phyloP scores from a whole-genome alignment of 2,329 filamentous ascomycete genomes.

The Trichoderma cornu-damae region DNA sequence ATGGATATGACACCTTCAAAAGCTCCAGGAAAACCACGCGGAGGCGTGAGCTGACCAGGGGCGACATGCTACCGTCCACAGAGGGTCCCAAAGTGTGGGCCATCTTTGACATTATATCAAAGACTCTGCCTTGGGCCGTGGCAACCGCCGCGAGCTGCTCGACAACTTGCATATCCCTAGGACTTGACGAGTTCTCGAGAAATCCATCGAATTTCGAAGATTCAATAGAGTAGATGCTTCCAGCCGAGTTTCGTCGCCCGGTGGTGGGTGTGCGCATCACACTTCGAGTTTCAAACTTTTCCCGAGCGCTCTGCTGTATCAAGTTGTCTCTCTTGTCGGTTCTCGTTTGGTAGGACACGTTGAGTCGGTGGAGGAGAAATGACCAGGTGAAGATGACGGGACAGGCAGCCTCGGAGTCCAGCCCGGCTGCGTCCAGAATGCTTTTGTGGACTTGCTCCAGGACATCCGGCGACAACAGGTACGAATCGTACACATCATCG shows the following conservation, averaged over 20 bases:
- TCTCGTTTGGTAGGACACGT: conserved; percentile 55
- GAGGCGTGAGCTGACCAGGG: conserved; percentile 56
- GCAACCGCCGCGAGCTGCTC: conserved; percentile 46
- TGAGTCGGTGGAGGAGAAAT: conserved; percentile 66
- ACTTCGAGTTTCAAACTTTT: conserved; percentile 49
- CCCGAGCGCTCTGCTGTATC: conserved; percentile 54
- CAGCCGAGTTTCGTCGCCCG: conserved; percentile 53
- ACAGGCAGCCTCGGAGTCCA: conserved; percentile 56
- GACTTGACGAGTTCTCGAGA: conserved; percentile 44
- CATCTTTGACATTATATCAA: conserved; percentile 50
- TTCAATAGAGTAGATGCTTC: conserved; percentile 58
- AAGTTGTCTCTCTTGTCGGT: conserved; percentile 56
- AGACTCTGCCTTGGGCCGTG: conserved; percentile 48
- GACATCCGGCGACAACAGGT: conserved; percentile 63
- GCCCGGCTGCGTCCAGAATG: conserved; percentile 56
- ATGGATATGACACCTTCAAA: conserved; percentile 59
- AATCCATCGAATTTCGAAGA: conserved; percentile 56
- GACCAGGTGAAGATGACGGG: conserved; percentile 80
- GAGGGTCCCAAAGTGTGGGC: conserved; percentile 43
- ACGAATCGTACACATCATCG: conserved; percentile 46
- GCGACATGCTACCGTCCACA: conserved; percentile 44
- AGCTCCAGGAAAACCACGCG: conserved; percentile 64
- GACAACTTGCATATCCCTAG: conserved; percentile 48
- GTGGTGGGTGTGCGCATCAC: conserved; percentile 34
- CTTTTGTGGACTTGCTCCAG: conserved; percentile 69